Evolutionary conservation across 352 stramenopile genomes (phyloP).

Genomic region (Phytopythium boreale): DNA sequence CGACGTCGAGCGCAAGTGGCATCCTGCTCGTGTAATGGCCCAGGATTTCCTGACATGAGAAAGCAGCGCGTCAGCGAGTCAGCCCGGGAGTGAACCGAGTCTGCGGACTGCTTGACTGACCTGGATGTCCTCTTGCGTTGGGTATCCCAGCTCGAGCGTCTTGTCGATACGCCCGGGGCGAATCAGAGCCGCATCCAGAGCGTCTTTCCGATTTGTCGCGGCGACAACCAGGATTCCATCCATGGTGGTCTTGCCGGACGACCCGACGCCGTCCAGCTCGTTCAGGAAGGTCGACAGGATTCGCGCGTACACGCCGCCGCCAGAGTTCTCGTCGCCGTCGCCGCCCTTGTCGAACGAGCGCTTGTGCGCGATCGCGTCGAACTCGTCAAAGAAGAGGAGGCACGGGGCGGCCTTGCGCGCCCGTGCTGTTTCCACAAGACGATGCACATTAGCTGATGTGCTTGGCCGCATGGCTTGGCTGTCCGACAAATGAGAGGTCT

Average conservation of each 20-base stretch:
- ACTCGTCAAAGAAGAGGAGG: slow-evolving; percentile 85
- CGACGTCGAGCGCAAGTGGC: slow-evolving; percentile 56
- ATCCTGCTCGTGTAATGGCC: slow-evolving; percentile 61
- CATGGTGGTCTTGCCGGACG: slow-evolving; percentile 16
- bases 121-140: slow-evolving; percentile 44
- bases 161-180: slow-evolving; percentile 82
- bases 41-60: slow-evolving; percentile 55
- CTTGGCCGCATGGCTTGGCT: background rate
- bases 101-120: slow-evolving; percentile 7
- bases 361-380: slow-evolving; percentile 80
- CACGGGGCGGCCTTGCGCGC: slow-evolving; percentile 69
- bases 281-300: slow-evolving; percentile 85
- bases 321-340: slow-evolving; percentile 28
- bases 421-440: slow-evolving; percentile 31
- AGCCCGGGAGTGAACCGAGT: background rate
- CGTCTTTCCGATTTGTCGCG: slow-evolving; percentile 68
- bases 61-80: slow-evolving; percentile 8
- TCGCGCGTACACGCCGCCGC: slow-evolving; percentile 67
- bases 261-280: slow-evolving; percentile 80
- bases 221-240: slow-evolving; percentile 66
- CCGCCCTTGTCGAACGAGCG: slow-evolving; percentile 51
- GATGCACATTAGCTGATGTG: background rate
- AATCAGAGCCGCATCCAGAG: slow-evolving; percentile 69
- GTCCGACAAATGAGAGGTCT: background rate
- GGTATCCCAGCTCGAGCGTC: slow-evolving; percentile 51